Percentiles rank a stretch among this genome's conserved stretches.
These are phyloP conservation scores for Lycium ferocissimum DNA, from an alignment of 257 asterid genomes.

Conservation along the genomic window DNA sequence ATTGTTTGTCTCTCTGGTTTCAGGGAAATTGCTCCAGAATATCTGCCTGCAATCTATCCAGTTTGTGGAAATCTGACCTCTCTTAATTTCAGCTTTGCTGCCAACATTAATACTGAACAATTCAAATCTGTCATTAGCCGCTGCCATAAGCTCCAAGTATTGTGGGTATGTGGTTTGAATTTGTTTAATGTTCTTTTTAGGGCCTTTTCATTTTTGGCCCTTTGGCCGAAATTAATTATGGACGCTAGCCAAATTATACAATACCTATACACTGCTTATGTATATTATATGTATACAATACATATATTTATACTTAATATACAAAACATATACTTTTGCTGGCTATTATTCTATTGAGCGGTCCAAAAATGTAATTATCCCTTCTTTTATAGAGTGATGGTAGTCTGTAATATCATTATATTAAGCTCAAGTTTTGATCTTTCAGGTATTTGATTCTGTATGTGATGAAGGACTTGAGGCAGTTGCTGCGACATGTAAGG, in stretches of 20 bases:
- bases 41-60: constrained; percentile 52
- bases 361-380: no score
- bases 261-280: no score
- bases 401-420: background rate
- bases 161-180: constrained; percentile 50
- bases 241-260: no score
- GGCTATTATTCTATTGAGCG: no score
- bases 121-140: constrained; percentile 49
- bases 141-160: constrained; percentile 56
- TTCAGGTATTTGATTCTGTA: constrained; percentile 59
- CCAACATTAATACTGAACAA: constrained; percentile 51
- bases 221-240: no score
- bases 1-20: constrained; percentile 59
- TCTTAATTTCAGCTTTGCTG: constrained; percentile 58
- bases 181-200: background rate
- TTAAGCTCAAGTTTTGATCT: constrained; percentile 14
- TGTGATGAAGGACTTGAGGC: constrained; percentile 68
- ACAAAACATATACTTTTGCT: no score
- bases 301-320: no score
- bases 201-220: no score
- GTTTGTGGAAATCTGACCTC: constrained; percentile 60
- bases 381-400: no score
- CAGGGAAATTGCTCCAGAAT: constrained; percentile 47
- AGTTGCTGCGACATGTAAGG: constrained; percentile 57
- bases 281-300: no score